Base-by-base conservation (phyloP, 306 rosid species). In the Dalbergia oliveri region DNA sequence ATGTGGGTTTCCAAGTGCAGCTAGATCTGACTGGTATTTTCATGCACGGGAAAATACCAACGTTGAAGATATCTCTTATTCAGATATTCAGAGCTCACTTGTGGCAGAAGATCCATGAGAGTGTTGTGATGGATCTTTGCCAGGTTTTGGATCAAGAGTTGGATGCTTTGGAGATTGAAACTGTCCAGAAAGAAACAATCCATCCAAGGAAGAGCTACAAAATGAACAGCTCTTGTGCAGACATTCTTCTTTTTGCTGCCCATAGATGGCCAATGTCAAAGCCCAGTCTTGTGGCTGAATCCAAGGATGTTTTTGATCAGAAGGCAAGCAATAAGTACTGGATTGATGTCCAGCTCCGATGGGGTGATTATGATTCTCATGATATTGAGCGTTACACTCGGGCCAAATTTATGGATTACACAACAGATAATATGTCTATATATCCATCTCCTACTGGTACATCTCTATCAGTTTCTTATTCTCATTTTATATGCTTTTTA, bases 71-170 rank as follows among this genome's bases (percentile, higher is more conserved):
- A 77, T 96, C 99, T 19, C 88, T 96, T 60, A 96, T 96, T 76
- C 99, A 96, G 88, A 96, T 96, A 47, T 96, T 96, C 84, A 90
- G 99, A 83, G 99, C 99, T 47, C 99, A 96, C 85, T 86, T 96
- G 90, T 96, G 99, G 99, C 99, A 96, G 86, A 96, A 96, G 90
- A 90, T 96, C 73, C 99, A 96, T 81, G 99, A 96, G 90, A 96
- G 99, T 86, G 98, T 96, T 84, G 99, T 96, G 81, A 96, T 96
- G 99, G 99, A 96, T 93, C 97, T 96, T 61, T 96, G 99, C 86
- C 99, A 96, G 86, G 99, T 96, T 86, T 84, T 96, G 88, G 99
- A 96, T 86, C 99, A 96, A 81, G 99, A 96, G 80, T 88, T 96
- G 88, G 99, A 96, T 78, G 99, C 99, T 65, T 82, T 96, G 88